These are phyloP conservation scores for Solanum hybrid DNA, from an alignment of 305 asterid species.

Conservation along the genomic window DNA sequence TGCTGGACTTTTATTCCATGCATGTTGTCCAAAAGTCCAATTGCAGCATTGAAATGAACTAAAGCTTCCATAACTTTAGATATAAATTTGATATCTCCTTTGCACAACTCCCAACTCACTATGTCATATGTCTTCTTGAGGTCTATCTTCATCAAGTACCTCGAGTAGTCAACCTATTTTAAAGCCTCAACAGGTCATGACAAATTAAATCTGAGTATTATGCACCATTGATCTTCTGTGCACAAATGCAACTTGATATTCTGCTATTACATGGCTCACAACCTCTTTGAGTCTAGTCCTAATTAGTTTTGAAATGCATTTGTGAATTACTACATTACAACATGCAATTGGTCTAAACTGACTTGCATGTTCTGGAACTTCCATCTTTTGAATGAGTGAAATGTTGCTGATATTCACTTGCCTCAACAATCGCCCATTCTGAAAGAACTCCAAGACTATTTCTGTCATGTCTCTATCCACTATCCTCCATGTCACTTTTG, in stretches of 20 bases:
- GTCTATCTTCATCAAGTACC: too few species aligned
- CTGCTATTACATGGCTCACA: neutral
- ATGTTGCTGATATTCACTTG: neutral
- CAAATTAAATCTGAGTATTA: neutral
- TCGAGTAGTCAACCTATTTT: neutral
- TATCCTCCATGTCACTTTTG: neutral
- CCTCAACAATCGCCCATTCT: neutral
- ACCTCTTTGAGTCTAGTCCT: too few species aligned
- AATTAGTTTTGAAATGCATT: neutral
- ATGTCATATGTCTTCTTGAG: too few species aligned
- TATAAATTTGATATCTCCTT: neutral
- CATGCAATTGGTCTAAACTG: neutral
- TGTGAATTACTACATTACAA: neutral
- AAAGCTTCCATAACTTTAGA: neutral
- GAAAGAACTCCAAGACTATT: neutral
- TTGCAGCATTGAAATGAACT: neutral
- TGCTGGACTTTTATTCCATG: neutral
- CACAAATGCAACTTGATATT: neutral
- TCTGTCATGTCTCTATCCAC: neutral
- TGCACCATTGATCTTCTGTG: neutral
- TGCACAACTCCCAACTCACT: too few species aligned
- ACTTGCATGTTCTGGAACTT: too few species aligned
- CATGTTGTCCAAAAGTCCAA: too few species aligned
- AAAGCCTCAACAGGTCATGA: too few species aligned
- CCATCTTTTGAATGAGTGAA: neutral